Evolutionary conservation across 768 basidiomycete species (phyloP).

Genomic region (Suillus clintonianus): DNA sequence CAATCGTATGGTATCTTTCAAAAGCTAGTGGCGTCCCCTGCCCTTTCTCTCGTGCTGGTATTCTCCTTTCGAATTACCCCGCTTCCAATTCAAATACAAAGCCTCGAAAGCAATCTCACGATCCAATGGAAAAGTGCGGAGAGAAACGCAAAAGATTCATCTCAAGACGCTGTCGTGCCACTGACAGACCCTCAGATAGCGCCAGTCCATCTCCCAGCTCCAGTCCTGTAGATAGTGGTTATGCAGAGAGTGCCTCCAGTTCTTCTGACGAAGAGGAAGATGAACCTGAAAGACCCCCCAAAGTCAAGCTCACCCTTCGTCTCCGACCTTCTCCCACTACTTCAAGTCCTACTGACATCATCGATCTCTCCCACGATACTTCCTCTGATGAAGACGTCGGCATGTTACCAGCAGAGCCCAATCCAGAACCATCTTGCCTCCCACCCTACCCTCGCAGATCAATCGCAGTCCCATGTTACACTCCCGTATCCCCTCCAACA

Average conservation of each 20-base stretch:
- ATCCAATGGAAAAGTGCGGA: slow-evolving; percentile 38
- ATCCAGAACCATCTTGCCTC: slow-evolving; percentile 44
- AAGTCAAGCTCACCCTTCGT: slow-evolving; percentile 71
- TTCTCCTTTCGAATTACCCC: slow-evolving; percentile 65
- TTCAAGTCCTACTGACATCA: slow-evolving; percentile 28
- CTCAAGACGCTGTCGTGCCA: not conserved
- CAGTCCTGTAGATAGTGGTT: slow-evolving; percentile 29
- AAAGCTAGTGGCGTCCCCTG: slow-evolving; percentile 74
- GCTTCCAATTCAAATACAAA: slow-evolving; percentile 46
- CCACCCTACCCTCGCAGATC: slow-evolving; percentile 60
- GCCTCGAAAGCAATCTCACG: slow-evolving; percentile 22
- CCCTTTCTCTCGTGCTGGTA: slow-evolving; percentile 74
- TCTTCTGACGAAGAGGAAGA: slow-evolving; percentile 31
- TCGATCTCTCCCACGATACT: slow-evolving; percentile 45
- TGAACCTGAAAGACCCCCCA: slow-evolving; percentile 46
- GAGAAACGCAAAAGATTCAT: slow-evolving; percentile 45
- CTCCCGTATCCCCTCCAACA: slow-evolving; percentile 43
- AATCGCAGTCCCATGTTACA: slow-evolving; percentile 58
- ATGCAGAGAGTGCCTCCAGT: slow-evolving; percentile 22
- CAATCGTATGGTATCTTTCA: slow-evolving; percentile 80
- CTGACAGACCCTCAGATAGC: not conserved
- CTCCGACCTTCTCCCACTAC: slow-evolving; percentile 45
- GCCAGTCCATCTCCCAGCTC: slow-evolving; percentile 1
- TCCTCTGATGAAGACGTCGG: slow-evolving; percentile 16
- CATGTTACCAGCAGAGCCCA: slow-evolving; percentile 18